Evolutionary conservation across 306 rosid genomes (phyloP), one percentile per base, ranked within the genome.

Genomic region (Glycine tomentella): DNA sequence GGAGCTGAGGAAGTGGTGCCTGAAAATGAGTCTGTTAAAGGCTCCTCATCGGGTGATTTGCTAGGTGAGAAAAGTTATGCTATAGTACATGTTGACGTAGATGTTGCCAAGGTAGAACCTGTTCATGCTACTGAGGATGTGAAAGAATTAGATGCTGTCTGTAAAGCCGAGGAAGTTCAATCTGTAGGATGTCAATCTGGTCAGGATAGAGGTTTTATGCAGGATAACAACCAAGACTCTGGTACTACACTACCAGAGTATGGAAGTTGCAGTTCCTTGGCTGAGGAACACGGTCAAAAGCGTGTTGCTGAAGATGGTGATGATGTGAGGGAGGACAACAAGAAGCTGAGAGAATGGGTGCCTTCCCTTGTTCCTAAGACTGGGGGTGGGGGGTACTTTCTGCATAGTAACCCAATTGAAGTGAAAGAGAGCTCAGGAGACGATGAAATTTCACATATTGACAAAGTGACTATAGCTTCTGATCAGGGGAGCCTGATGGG

Each of bases 271-370:
- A 59, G 80, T 78, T 72, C 89, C 69, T 63, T 82, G 75, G 81
- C 70, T 31, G 89, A 87, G 77, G 97, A 84, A 75, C 90, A 89
- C 73, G 92, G 91, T 63, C 92, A 90, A 69, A 95, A 92, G 80
- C 88, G 97, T 82, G 81, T 52, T 72, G 78, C 77, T 7, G 93
- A 91, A 58, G 94, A 62, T 33, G 83, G 70, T 33, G 83, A 73
- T 9, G 92, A 87, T 88, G 49, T 63, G 49, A 89, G 69, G 89
- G 92, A 86, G 82, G 92, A 81, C 70, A 44, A 76, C 61, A 91
- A 92, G 84, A 91, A 82, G 76, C 76, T 86, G 12, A 91, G 87
- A 86, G 93, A 91, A 78, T 81, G 91, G 94, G 69, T 79, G 81
- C 89, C 97, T 14, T 76, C 88, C 62, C 83, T 76, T 40, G 83